Percentiles rank a stretch among this genome's conserved stretches.
Evolutionary conservation across 192 early-diverging fungal species (phyloP).

Genomic region (Rhizophagus clarus): DNA sequence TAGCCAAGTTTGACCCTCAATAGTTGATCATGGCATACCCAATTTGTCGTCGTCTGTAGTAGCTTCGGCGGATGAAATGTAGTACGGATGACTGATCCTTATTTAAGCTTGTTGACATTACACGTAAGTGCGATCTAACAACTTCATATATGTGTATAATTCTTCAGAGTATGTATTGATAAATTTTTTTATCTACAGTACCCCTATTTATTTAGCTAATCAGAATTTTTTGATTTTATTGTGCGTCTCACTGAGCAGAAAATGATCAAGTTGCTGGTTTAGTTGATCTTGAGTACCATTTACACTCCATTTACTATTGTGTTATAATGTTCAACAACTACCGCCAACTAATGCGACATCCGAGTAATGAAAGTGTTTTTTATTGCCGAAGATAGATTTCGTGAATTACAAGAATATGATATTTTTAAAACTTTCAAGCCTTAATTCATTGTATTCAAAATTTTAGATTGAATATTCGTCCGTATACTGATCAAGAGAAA

Average conservation of each 20-base stretch:
- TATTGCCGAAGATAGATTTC: too few species aligned
- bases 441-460: too few species aligned
- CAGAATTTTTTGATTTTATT: slow-evolving; percentile 11
- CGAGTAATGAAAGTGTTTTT: too few species aligned
- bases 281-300: slow-evolving; percentile 87
- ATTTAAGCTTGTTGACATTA: slow-evolving; percentile 77
- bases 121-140: slow-evolving; percentile 89
- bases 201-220: not conserved
- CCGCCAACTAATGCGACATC: too few species aligned
- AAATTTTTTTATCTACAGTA: not conserved
- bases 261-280: slow-evolving; percentile 60
- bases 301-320: slow-evolving; percentile 76
- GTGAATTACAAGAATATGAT: too few species aligned
- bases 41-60: not conserved
- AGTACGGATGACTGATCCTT: slow-evolving; percentile 76
- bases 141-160: slow-evolving; percentile 75
- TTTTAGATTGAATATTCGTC: too few species aligned
- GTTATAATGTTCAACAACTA: slow-evolving; percentile 79
- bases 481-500: too few species aligned
- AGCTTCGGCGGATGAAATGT: slow-evolving; percentile 49
- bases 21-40: slow-evolving; percentile 14
- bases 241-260: slow-evolving; percentile 86
- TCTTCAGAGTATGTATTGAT: slow-evolving; percentile 60
- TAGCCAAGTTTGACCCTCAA: not conserved
- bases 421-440: too few species aligned